Base-by-base conservation (phyloP, 768 basidiomycete species). In the Suillus placidus region DNA sequence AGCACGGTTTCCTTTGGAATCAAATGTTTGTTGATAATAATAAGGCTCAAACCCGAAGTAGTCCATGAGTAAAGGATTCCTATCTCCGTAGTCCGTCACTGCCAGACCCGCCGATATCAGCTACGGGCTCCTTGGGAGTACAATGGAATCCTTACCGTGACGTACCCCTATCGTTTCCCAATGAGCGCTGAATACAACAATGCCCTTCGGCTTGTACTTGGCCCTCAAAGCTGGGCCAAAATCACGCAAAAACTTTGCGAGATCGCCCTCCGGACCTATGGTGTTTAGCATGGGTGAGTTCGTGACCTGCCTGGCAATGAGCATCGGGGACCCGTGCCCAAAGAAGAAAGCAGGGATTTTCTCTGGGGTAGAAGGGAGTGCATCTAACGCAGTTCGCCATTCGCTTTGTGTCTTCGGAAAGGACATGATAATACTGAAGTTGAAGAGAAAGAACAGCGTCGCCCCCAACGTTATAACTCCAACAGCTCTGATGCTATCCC, bases 161-260 rank as follows among this genome's bases (percentile, higher is more conserved):
- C 85, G 82, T 72, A 87, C 85, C 2, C 78, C 81, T 13, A 64
- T 61, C 1, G 90, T 88, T 72, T 94, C 92, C 90, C 90, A 93
- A 71, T 93, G 92, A 13, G 92, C 92, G 67, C 88, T 91, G 78
- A 93, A 92, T 1, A 93, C 90, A 6, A 93, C 85, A 61, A 92
- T 88, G n/a, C 84, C 91, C 71, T 87, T 88, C 3, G 91, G 91
- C 56, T 86, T 81, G 76, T 94, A 94, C 74, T 92, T 93, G 64
- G 84, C 71, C 49, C 92, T 70, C 35, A 92, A 72, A 0, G 79
- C 80, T 1, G 87, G 86, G 0, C 91, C 91, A 76, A 93, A 91
- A 64, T 88, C 83, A 52, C 77, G 79, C 69, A 92, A 74, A 73
- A 93, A 93, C 14, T 71, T 70, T 1, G 84, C 85, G 20, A 91